Evolutionary conservation across 202 grass and related monocot genomes (phyloP).

Genomic region (Setaria italica): DNA sequence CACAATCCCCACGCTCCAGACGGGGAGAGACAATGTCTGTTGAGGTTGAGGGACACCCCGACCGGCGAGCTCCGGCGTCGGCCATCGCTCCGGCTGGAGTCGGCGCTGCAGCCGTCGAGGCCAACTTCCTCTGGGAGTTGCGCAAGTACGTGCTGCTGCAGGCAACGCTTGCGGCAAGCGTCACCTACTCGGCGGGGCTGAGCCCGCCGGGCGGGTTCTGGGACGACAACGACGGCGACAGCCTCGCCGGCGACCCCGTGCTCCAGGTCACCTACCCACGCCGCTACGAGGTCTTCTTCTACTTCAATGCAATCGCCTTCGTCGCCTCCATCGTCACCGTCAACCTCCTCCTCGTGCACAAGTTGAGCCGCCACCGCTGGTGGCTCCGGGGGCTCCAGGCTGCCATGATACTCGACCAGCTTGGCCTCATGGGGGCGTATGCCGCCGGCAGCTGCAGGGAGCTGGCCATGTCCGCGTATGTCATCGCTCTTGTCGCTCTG

Average conservation of each 20-base stretch:
- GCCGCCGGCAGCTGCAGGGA: conserved; percentile 54
- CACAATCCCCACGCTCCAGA: background rate
- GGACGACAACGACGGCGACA: background rate
- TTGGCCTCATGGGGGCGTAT: conserved; percentile 64
- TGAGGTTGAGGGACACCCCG: background rate
- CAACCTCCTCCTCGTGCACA: conserved; percentile 55
- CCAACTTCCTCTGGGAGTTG: conserved; percentile 46
- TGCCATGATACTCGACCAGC: conserved; percentile 47
- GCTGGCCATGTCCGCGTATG: conserved; percentile 27
- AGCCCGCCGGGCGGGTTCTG: conserved; percentile 60
- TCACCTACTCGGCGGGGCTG: conserved; percentile 51
- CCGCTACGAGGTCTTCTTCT: conserved; percentile 60
- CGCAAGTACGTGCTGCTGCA: conserved; percentile 56
- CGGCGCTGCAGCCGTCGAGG: background rate
- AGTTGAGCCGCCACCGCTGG: background rate
- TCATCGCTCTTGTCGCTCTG: conserved; percentile 41
- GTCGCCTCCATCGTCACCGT: conserved; percentile 58
- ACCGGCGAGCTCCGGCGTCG: background rate
- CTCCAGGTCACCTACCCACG: conserved; percentile 13
- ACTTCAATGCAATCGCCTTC: conserved; percentile 59
- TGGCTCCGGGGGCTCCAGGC: conserved; percentile 53
- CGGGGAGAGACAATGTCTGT: background rate
- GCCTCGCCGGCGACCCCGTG: conserved; percentile 44
- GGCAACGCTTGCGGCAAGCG: conserved; percentile 44
- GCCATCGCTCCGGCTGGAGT: too few relatives aligned